A percentile compares a stretch with the other conserved stretches of the same genome.
Conservation (phyloP, 2,329 filamentous ascomycete species). For the Cadophora luteo-olivacea region DNA sequence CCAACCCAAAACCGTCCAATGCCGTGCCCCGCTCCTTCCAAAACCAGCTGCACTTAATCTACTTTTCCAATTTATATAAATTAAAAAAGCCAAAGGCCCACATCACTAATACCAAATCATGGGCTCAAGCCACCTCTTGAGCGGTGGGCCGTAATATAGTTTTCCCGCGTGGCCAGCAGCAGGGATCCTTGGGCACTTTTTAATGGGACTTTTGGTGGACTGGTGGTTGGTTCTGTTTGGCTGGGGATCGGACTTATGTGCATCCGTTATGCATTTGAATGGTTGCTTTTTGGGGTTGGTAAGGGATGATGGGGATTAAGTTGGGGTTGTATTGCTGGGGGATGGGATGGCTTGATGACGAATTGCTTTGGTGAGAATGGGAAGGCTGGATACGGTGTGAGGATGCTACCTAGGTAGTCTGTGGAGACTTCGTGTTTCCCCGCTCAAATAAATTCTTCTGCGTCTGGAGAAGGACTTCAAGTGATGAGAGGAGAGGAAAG, state of each 20-base stretch:
- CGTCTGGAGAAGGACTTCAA: background rate
- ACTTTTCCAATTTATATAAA: background rate
- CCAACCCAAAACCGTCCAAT: constrained; percentile 14
- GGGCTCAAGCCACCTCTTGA: too few relatives aligned
- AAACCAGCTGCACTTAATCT: constrained; percentile 12
- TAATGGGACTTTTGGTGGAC: background rate
- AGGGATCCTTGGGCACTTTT: too few relatives aligned
- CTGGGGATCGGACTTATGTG: constrained; percentile 9
- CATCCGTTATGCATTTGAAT: background rate
- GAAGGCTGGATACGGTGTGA: background rate
- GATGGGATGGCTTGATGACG: background rate
- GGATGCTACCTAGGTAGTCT: too few relatives aligned
- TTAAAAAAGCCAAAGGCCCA: background rate
- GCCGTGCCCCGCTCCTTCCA: background rate
- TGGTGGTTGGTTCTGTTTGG: background rate
- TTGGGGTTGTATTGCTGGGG: background rate
- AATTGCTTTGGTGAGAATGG: constrained; percentile 4
- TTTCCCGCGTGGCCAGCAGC: constrained; percentile 2
- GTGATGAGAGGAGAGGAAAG: too few relatives aligned
- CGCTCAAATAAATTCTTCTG: too few relatives aligned
- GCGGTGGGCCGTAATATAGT: background rate
- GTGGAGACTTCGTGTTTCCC: too few relatives aligned
- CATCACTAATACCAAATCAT: too few relatives aligned
- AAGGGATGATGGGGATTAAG: background rate
- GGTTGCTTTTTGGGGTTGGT: background rate